Conservation (phyloP, 106 monocot genomes). For the Cymbidium sinense region DNA sequence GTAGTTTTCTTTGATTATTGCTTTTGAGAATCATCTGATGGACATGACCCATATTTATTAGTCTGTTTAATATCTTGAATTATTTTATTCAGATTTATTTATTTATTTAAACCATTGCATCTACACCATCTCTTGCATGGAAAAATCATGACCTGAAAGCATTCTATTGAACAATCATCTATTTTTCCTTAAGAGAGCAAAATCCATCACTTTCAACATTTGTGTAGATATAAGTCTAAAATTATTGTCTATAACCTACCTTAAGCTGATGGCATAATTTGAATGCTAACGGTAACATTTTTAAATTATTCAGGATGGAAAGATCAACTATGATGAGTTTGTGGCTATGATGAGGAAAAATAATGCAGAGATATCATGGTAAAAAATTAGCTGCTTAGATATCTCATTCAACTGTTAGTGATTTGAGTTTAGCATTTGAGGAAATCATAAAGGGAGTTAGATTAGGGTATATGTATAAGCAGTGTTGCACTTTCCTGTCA, state of each 20-base stretch:
- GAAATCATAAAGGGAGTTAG: too few relatives aligned
- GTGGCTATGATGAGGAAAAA: conserved; percentile 55
- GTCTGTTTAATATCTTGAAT: too few relatives aligned
- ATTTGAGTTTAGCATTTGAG: neutral
- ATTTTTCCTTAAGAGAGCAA: neutral
- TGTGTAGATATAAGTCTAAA: neutral
- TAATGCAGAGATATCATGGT: conserved; percentile 17
- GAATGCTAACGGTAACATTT: neutral
- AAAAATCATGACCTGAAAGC: neutral
- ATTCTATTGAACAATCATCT: neutral
- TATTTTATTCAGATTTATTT: too few relatives aligned
- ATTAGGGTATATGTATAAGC: neutral
- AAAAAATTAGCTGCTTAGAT: neutral
- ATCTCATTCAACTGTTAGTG: neutral
- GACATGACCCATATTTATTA: too few relatives aligned
- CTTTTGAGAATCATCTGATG: too few relatives aligned
- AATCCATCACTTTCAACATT: too few relatives aligned
- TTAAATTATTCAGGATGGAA: conserved; percentile 31
- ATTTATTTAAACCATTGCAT: neutral
- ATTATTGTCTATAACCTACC: neutral
- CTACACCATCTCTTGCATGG: neutral
- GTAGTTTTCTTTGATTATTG: too few relatives aligned
- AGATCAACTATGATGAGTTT: conserved; percentile 48
- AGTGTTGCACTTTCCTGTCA: neutral
- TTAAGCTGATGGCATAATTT: neutral